Conservation (phyloP, 352 stramenopile genomes). For the Phytophthora crassamura region DNA sequence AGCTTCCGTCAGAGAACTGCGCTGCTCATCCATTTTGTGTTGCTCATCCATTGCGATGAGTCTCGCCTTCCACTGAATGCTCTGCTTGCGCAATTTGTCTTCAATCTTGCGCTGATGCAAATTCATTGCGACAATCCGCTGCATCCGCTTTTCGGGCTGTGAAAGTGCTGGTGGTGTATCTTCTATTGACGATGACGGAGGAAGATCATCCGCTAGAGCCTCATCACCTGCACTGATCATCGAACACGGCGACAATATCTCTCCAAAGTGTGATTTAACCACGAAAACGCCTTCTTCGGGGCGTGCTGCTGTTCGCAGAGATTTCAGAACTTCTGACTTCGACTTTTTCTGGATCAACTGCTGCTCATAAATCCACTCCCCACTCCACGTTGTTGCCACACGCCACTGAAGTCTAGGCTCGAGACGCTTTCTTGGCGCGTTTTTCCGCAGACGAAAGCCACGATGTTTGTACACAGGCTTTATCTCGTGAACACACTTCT, state of each 20-base stretch:
- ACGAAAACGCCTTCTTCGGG: conserved; percentile 35
- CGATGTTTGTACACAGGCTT: conserved; percentile 62
- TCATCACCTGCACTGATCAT: conserved; percentile 5
- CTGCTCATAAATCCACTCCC: conserved; percentile 69
- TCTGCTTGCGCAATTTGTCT: conserved; percentile 29
- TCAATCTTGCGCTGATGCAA: conserved; percentile 35
- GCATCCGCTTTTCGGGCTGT: conserved; percentile 29
- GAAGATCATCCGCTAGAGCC: background rate
- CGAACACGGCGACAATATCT: conserved; percentile 48
- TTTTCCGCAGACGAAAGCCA: conserved; percentile 37
- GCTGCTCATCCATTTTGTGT: conserved; percentile 43
- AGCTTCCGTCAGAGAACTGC: background rate
- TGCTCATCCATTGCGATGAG: conserved; percentile 66
- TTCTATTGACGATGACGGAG: background rate
- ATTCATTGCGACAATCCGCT: conserved; percentile 29
- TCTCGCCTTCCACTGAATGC: conserved; percentile 53
- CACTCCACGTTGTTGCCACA: conserved; percentile 65
- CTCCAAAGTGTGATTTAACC: conserved; percentile 60
- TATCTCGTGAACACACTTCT: conserved; percentile 61
- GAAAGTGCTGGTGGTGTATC: background rate
- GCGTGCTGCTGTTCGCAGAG: conserved; percentile 38
- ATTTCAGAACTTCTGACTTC: conserved; percentile 51
- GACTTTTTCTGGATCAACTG: conserved; percentile 32
- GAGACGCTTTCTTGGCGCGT: conserved; percentile 35
- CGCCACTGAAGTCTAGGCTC: conserved; percentile 44